Evolutionary conservation across 805 yeast species (phyloP).

Genomic region (Candida mattraensis): DNA sequence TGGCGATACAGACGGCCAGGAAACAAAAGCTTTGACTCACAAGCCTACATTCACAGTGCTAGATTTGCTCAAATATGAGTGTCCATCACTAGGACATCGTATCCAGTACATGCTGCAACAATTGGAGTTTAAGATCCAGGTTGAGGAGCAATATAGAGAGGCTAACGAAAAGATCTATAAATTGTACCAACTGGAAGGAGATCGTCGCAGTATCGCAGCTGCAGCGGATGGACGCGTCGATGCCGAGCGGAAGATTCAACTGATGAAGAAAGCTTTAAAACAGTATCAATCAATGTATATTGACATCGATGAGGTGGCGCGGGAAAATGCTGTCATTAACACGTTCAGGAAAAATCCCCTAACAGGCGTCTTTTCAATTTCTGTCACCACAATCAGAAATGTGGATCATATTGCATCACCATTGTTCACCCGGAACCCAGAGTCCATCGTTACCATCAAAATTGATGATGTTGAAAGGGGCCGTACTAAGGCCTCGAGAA

Average conservation of each 20-base stretch:
- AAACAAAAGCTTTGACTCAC: constrained; percentile 18
- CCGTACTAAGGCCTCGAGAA: constrained; percentile 70
- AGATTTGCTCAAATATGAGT: constrained; percentile 87
- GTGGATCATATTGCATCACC: constrained; percentile 92
- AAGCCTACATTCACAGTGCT: constrained; percentile 60
- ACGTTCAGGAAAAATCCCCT: constrained; percentile 81
- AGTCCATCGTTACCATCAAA: constrained; percentile 72
- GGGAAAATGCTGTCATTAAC: constrained; percentile 63
- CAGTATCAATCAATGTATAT: constrained; percentile 89
- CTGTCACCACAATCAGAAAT: constrained; percentile 77
- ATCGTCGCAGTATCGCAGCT: constrained; percentile 76
- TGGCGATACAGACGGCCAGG: constrained; percentile 10
- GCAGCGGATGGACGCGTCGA: constrained; percentile 88
- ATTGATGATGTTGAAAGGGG: constrained; percentile 87
- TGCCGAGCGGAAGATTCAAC: constrained; percentile 78
- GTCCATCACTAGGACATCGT: constrained; percentile 91
- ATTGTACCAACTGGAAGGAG: constrained; percentile 89
- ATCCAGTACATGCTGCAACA: constrained; percentile 96
- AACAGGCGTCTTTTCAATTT: constrained; percentile 74
- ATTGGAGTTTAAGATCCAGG: constrained; percentile 88
- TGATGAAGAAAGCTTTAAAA: constrained; percentile 79
- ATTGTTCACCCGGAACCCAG: constrained; percentile 74
- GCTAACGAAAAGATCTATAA: constrained; percentile 89
- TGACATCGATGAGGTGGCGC: constrained; percentile 61
- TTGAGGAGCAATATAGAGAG: constrained; percentile 88